Evolutionary conservation across 225 moss, liverwort and hornwort genomes (phyloP), one percentile per base, ranked within the genome.

Genomic region (Sphagnum contortum): DNA sequence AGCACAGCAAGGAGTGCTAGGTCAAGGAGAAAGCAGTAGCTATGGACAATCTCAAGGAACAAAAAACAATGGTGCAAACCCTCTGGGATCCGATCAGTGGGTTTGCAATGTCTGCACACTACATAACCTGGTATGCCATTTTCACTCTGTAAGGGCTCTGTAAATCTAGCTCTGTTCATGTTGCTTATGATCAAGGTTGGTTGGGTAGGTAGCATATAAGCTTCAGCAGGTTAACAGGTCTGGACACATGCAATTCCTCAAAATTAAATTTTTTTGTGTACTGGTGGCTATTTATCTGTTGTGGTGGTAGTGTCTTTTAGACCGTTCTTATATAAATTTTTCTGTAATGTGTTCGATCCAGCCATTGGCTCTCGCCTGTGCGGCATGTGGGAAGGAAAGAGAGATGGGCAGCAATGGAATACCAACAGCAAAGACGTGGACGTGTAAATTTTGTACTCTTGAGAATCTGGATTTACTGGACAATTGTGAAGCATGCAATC

Each of bases 391-490:
- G 64, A 81, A 74, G 59, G 65, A 59, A 8, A 87, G 73, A 78
- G 71, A 70, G 50, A 71, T 78, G 55, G n/a, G 55, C 5, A 9
- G 47, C 4, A 60, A 9, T 67, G 71, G 13, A 13, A n/a, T 67
- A n/a, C 61, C 63, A 51, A 2, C 55, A 52, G 60, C 47, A 55
- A 73, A 69, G 70, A 75, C 69, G 48, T 98, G 98, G 98, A 79
- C 64, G 60, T 98, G 98, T 71, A 91, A 87, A 72, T 89, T 91
- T 55, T 98, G 98, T 66, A 98, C 98, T n/a, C 81, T 98, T 46
- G 85, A 78, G 69, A 98, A 98, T 70, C 71, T 78, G 57, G 75
- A 76, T 50, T 60, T 86, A 59, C 56, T 89, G n/a, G 75, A 77
- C 56, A 91, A 87, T 48, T 98, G 98, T 70, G 93, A 83, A 66